Evolutionary conservation across 768 basidiomycete genomes (phyloP).

Genomic region (Inosperma sp.): DNA sequence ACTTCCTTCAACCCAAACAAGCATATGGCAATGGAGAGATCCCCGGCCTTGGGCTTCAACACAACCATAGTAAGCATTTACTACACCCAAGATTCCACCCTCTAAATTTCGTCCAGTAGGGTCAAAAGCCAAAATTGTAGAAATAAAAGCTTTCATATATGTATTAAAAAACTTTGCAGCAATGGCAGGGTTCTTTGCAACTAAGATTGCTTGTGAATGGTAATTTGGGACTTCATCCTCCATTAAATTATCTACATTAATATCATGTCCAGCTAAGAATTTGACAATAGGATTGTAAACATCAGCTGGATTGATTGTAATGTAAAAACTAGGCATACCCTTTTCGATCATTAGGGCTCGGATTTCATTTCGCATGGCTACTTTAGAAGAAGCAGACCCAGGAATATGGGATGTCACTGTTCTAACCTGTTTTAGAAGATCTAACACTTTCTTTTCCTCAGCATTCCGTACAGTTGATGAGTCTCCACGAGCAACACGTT

Average conservation of each 20-base stretch:
- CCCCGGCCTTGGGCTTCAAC: slow-evolving; percentile 30
- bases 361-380: slow-evolving; percentile 34
- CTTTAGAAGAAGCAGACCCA: slow-evolving; percentile 21
- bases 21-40: slow-evolving; percentile 36
- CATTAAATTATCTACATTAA: slow-evolving; percentile 28
- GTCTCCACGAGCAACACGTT: slow-evolving; percentile 20
- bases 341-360: slow-evolving; percentile 25
- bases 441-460: slow-evolving; percentile 24
- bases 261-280: slow-evolving; percentile 32
- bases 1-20: slow-evolving; percentile 34
- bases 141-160: slow-evolving; percentile 33
- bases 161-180: slow-evolving; percentile 38
- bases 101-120: slow-evolving; percentile 5
- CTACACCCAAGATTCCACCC: slow-evolving; percentile 28
- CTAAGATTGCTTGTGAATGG: slow-evolving; percentile 26
- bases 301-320: slow-evolving; percentile 42
- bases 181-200: slow-evolving; percentile 36
- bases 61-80: slow-evolving; percentile 34
- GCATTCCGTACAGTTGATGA: slow-evolving; percentile 10
- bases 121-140: slow-evolving; percentile 22
- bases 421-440: slow-evolving; percentile 13
- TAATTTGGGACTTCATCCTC: slow-evolving; percentile 22
- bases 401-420: slow-evolving; percentile 15
- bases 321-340: slow-evolving; percentile 35
- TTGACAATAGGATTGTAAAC: slow-evolving; percentile 36